Conservation (phyloP, 1,284 basidiomycete genomes). For the Tremellales sp. region DNA sequence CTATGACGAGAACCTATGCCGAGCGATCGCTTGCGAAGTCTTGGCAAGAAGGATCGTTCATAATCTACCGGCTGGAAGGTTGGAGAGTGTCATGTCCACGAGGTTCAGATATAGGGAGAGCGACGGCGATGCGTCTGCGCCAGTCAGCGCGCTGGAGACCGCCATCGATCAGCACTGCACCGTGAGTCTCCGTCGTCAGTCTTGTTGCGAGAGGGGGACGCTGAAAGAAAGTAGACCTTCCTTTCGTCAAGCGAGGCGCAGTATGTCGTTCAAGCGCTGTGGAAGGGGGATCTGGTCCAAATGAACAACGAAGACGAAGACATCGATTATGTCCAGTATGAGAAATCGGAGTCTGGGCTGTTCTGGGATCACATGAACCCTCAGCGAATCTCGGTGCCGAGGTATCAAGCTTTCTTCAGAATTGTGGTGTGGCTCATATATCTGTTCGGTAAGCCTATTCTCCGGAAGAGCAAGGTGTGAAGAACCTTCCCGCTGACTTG, state of each 20-base stretch:
- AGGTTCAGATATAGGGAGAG: constrained; percentile 67
- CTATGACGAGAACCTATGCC: constrained; percentile 74
- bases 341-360: constrained; percentile 44
- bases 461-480: not conserved
- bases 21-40: constrained; percentile 83
- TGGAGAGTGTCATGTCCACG: constrained; percentile 64
- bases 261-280: constrained; percentile 58
- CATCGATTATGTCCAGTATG: constrained; percentile 49
- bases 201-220: not conserved
- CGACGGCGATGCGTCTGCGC: constrained; percentile 72
- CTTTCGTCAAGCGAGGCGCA: constrained; percentile 83
- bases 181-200: constrained; percentile 14
- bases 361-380: constrained; percentile 73
- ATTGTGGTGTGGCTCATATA: constrained; percentile 78
- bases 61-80: constrained; percentile 58
- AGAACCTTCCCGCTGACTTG: constrained; percentile 1
- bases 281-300: constrained; percentile 78
- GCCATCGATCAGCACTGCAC: constrained; percentile 69
- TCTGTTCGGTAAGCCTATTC: constrained; percentile 55
- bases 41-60: constrained; percentile 79
- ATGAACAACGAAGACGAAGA: constrained; percentile 58
- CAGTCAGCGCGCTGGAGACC: constrained; percentile 70
- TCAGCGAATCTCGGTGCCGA: constrained; percentile 76
- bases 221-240: constrained; percentile 56
- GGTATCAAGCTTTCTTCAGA: constrained; percentile 53